Base-by-base conservation (phyloP, 2,329 filamentous ascomycete genomes). In the Pezicula neosporulosa region DNA sequence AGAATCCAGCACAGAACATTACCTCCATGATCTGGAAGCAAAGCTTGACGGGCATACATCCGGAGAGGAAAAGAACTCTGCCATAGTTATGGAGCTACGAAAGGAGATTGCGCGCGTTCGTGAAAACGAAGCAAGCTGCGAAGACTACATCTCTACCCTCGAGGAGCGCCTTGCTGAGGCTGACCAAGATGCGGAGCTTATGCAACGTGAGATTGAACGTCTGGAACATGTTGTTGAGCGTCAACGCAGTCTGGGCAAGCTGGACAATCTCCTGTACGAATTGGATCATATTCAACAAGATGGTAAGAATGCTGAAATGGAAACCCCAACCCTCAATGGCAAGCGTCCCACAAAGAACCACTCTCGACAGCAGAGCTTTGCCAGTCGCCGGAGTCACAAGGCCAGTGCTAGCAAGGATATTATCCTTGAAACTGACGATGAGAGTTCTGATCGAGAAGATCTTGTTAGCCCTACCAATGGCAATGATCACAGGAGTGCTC, bases 131-230 rank as follows among this genome's bases (percentile, higher is more conserved):
- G 82, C 86, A 3, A 87, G 87, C 37, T 91, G 86, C 60, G 94
- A 99, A 68, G 94, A 97, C 59, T 99, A 99, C 68, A 97, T 99
- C 48, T 96, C 93, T 1, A 97, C 92, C 0, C 76, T 99, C 10
- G 94, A 99, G 67, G 94, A 97, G 72, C 87, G 93, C 19, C 80
- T 99, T 8, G 94, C 94, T 1, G 94, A 99, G 70, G 87, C 93
- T 2, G 94, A 99, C 63, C 93, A 97, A 68, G 94, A 99, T 66
- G 85, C 90, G 57, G 94, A 97, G 68, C 75, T 97, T 54, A 97
- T 99, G 93, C 91, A 96, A 68, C 89, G 93, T 35, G 94, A 99
- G 65, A 89, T 99, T 56, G 90, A 97, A 63, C 85, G 93, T 33
- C 77, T 99, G 12, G 94, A 97, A 70, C 90, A 96, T 68, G 90